Base-by-base conservation (phyloP, 257 asterid species). In the Solanum etuberosum region DNA sequence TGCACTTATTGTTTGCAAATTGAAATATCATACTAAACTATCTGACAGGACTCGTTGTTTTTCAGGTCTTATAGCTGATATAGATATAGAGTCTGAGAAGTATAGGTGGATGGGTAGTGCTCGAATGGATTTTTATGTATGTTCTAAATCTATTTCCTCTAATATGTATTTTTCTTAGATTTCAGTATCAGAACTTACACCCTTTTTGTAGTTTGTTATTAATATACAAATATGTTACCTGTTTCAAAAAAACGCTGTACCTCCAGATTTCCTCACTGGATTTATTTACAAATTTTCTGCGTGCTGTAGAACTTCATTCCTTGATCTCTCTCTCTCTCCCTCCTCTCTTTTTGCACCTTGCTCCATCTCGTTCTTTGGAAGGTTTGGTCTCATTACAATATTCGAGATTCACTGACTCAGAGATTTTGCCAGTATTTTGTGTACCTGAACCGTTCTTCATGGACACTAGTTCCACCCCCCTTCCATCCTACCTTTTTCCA, bases 21-120 rank as follows among this genome's bases (percentile, higher is more conserved):
- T 31, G 81, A 46, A 51, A n/a, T 54, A 68, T 43, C 25, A 54
- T 34, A 40, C 32, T 37, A 73, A 73, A 25, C 81, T 25, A 57
- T 73, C 73, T 51, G 11, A 54, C 40, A 15, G 25, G 57, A 86
- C 34, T 73, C 35, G 3, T 71, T 34, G 46, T 15, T 65, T 88
- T 91, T 84, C 93, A 96, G 99, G 99, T 89, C 97, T 96, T 81
- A 93, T 97, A 88, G 99, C 98, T 86, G 99, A 97, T 88, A 95
- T 96, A 80, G 99, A 97, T 83, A 97, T 97, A 5, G 99, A 97
- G 93, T 97, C 99, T 34, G 99, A 96, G 96, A 95, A 93, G 88
- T 96, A 96, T 91, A 90, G 99, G 92, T 97, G 99, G 99, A 95
- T 97, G 99, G 99, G 99, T 81, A 93, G 99, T 92, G 95, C 96